Conservation (phyloP, 352 stramenopile species). For the Globisporangium alternatum region DNA sequence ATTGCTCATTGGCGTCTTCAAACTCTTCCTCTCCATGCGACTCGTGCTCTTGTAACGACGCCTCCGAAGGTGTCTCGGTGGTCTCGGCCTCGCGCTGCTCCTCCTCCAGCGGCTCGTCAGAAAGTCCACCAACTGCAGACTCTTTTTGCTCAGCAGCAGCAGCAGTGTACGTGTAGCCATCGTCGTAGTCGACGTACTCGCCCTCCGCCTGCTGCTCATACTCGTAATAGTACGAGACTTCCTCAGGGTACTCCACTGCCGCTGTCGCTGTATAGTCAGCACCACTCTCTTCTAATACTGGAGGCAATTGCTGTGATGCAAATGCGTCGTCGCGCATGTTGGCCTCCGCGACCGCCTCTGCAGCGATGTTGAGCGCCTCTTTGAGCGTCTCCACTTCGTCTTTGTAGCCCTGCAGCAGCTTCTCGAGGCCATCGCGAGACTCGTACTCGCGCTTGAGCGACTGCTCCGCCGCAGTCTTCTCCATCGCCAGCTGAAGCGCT, state of each 20-base stretch:
- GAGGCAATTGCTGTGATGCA: background rate
- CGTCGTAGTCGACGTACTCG: background rate
- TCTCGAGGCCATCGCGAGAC: slow-evolving; percentile 43
- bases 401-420: slow-evolving; percentile 64
- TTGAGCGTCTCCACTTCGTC: slow-evolving; percentile 72
- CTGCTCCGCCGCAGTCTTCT: slow-evolving; percentile 46
- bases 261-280: background rate
- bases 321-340: slow-evolving; percentile 1
- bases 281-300: background rate
- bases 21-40: slow-evolving; percentile 5
- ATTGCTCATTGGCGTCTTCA: slow-evolving; percentile 7
- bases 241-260: background rate
- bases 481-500: slow-evolving; percentile 35
- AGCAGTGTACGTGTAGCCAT: background rate
- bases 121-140: background rate
- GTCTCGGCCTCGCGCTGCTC: slow-evolving; percentile 3
- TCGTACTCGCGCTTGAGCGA: slow-evolving; percentile 61
- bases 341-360: slow-evolving; percentile 47
- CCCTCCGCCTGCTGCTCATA: background rate
- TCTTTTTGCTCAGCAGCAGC: slow-evolving; percentile 2
- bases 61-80: background rate
- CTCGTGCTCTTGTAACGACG: background rate
- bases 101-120: background rate
- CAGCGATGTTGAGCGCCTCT: slow-evolving; percentile 70
- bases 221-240: background rate